These are phyloP conservation scores for Dichomitus squalens DNA, from an alignment of 1,284 basidiomycete species.

Conservation along the genomic window DNA sequence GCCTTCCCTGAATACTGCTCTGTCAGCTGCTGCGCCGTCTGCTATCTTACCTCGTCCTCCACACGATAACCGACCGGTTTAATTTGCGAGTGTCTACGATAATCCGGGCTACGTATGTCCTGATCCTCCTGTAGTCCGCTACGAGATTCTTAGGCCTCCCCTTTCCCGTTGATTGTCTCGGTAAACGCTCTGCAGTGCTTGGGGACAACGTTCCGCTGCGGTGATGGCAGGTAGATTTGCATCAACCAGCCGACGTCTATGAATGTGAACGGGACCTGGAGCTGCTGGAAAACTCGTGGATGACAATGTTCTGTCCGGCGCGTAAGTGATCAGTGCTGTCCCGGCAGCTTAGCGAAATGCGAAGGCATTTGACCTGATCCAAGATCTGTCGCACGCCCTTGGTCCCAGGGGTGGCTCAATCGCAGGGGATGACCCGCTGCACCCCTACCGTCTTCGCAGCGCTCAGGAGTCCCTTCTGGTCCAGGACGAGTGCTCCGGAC, in stretches of 20 bases:
- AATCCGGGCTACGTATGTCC: too few species aligned
- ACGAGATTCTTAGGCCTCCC: too few species aligned
- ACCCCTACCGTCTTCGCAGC: conserved; percentile 23
- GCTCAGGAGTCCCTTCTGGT: conserved; percentile 23
- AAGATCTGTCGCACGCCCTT: conserved; percentile 10
- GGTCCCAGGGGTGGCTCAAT: not conserved
- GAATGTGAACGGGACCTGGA: conserved; percentile 22
- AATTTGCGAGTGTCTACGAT: not conserved
- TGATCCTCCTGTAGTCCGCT: too few species aligned
- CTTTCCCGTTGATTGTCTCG: too few species aligned
- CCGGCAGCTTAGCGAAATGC: not conserved
- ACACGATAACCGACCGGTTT: conserved; percentile 27
- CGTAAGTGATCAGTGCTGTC: not conserved
- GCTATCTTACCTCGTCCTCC: conserved; percentile 24
- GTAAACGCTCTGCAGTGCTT: conserved; percentile 8
- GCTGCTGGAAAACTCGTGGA: conserved; percentile 13
- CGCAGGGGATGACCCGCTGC: conserved; percentile 18
- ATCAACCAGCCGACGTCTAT: conserved; percentile 27
- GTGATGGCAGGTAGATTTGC: conserved; percentile 14
- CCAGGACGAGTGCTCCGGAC: not conserved
- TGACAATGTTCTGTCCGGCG: conserved; percentile 17
- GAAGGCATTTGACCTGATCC: conserved; percentile 5
- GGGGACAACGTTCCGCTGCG: not conserved
- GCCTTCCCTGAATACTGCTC: conserved; percentile 9
- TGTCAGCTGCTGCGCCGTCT: conserved; percentile 6